These are phyloP conservation scores for Aureobasidium namibiae DNA, from an alignment of 2,329 filamentous ascomycete species.

Conservation along the genomic window DNA sequence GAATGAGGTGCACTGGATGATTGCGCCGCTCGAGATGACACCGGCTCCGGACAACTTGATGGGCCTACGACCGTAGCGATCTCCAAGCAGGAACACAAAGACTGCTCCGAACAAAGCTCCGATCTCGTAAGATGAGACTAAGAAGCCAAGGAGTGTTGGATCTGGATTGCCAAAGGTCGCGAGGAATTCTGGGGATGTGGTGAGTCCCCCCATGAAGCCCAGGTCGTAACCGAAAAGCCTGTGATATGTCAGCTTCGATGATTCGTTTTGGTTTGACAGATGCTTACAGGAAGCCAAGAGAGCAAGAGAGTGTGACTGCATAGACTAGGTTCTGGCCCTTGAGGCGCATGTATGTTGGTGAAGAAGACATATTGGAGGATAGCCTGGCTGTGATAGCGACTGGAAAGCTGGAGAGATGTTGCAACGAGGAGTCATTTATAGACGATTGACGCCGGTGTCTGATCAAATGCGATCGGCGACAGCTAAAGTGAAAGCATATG, in stretches of 20 bases:
- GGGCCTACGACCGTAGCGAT: conserved; percentile 42
- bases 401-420: background rate
- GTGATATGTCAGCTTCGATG: background rate
- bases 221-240: conserved; percentile 32
- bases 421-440: background rate
- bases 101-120: conserved; percentile 45
- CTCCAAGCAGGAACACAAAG: conserved; percentile 41
- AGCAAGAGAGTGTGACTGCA: conserved; percentile 20
- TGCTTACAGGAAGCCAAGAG: conserved; percentile 29
- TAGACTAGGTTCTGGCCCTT: conserved; percentile 13
- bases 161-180: conserved; percentile 24
- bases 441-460: background rate
- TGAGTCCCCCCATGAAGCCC: conserved; percentile 30
- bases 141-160: conserved; percentile 22
- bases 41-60: conserved; percentile 41
- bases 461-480: background rate
- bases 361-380: background rate
- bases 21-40: conserved; percentile 39
- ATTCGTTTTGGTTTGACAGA: too few relatives aligned
- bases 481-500: background rate
- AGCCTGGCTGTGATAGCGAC: too few relatives aligned
- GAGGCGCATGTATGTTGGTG: conserved; percentile 13
- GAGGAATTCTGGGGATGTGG: conserved; percentile 25
- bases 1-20: conserved; percentile 38
- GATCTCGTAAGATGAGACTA: conserved; percentile 29